Evolutionary conservation across 2,329 filamentous ascomycete species (phyloP).

Genomic region (Aspergillus sp.): DNA sequence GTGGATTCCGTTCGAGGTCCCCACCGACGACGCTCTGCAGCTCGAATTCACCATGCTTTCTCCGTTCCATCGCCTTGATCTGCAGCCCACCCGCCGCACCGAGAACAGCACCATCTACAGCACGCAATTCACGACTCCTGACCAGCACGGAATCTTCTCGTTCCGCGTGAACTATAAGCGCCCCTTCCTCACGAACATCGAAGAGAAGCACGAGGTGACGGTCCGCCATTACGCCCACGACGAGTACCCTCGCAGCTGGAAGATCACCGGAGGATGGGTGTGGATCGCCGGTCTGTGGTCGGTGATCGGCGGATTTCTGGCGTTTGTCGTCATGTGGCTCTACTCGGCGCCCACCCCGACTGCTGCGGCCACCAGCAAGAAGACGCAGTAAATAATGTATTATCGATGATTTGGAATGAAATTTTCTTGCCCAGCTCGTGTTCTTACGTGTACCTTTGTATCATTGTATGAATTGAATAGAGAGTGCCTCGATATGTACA

Average conservation of each 20-base stretch:
- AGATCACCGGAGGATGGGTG: slow-evolving; percentile 87
- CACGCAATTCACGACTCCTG: slow-evolving; percentile 76
- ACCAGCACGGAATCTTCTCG: slow-evolving; percentile 99
- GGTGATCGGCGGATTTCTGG: slow-evolving; percentile 79
- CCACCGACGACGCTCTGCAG: slow-evolving; percentile 72
- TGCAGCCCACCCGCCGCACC: slow-evolving; percentile 59
- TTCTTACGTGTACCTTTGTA: background rate
- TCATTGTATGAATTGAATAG: background rate
- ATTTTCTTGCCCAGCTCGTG: background rate
- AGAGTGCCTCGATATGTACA: slow-evolving; percentile 12
- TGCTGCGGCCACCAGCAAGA: slow-evolving; percentile 42
- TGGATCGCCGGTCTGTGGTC: slow-evolving; percentile 88
- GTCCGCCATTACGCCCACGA: slow-evolving; percentile 96
- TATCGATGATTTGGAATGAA: slow-evolving; percentile 23
- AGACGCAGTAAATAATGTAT: slow-evolving; percentile 43
- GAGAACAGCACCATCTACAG: slow-evolving; percentile 71
- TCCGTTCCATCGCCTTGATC: slow-evolving; percentile 85
- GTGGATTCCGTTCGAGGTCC: slow-evolving; percentile 71
- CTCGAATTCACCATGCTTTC: slow-evolving; percentile 99
- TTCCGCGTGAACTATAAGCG: slow-evolving; percentile 97
- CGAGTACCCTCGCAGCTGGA: slow-evolving; percentile 89
- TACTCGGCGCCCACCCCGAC: slow-evolving; percentile 60
- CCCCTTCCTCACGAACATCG: slow-evolving; percentile 82
- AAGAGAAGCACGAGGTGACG: slow-evolving; percentile 93
- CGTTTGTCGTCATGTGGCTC: slow-evolving; percentile 85